Percentiles rank a stretch among this genome's conserved stretches.
Evolutionary conservation across 257 asterid genomes (phyloP).

Genomic region (Oldenlandia corymbosa): DNA sequence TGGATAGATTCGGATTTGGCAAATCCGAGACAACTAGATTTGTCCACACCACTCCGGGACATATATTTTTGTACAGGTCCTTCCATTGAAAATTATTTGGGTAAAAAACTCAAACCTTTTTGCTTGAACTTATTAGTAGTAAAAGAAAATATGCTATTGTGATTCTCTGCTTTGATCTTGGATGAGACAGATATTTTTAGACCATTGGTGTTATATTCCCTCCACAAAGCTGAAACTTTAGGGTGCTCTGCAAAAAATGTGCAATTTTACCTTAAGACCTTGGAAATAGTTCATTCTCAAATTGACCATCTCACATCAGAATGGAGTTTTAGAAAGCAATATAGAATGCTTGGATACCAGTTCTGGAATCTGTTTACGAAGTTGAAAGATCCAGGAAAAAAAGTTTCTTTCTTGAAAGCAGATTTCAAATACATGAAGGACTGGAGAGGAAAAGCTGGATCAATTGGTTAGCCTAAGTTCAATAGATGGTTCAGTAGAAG

Average conservation of each 20-base stretch:
- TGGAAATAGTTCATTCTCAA: no score
- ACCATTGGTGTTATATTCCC: background rate
- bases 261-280: no score
- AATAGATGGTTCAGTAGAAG: background rate
- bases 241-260: no score
- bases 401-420: background rate
- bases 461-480: background rate
- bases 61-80: no score
- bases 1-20: no score
- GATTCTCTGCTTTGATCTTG: background rate
- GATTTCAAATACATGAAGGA: background rate
- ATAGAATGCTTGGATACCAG: background rate
- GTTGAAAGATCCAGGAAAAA: background rate
- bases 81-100: no score
- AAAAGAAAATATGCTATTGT: background rate
- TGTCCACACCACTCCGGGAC: no score
- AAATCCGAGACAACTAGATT: no score
- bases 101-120: no score
- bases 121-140: background rate
- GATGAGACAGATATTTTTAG: conserved; percentile 1
- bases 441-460: background rate
- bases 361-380: background rate
- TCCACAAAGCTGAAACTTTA: background rate
- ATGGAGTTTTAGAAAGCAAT: background rate
- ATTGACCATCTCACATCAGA: background rate